Evolutionary conservation across 2,329 filamentous ascomycete genomes (phyloP).

Genomic region (Volutella citrinella): DNA sequence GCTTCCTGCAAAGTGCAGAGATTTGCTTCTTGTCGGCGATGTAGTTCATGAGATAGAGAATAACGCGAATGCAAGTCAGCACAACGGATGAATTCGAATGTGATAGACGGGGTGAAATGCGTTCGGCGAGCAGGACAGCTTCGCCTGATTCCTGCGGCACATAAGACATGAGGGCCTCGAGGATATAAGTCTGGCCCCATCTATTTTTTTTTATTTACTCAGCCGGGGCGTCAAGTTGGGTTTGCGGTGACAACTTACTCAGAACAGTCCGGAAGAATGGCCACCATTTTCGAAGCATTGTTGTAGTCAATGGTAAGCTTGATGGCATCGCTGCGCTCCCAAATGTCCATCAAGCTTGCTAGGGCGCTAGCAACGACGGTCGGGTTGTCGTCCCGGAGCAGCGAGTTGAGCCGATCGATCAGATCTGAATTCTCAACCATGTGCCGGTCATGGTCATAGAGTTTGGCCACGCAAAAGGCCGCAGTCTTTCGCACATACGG

Average conservation of each 20-base stretch:
- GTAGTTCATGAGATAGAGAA: slow-evolving; percentile 98
- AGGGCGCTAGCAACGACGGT: slow-evolving; percentile 95
- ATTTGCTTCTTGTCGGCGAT: slow-evolving; percentile 90
- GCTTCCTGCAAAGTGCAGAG: slow-evolving; percentile 80
- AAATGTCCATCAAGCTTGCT: slow-evolving; percentile 92
- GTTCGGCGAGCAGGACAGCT: slow-evolving; percentile 84
- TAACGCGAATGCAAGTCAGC: slow-evolving; percentile 91
- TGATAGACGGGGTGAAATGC: slow-evolving; percentile 91
- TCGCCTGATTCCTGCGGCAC: slow-evolving; percentile 89
- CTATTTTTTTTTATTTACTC: slow-evolving; percentile 40
- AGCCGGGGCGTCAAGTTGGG: background rate
- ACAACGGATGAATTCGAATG: slow-evolving; percentile 97
- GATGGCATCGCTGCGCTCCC: slow-evolving; percentile 96
- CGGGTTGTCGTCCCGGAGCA: slow-evolving; percentile 93
- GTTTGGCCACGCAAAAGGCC: slow-evolving; percentile 92
- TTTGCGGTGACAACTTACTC: slow-evolving; percentile 61
- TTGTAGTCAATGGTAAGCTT: slow-evolving; percentile 97
- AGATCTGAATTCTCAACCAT: slow-evolving; percentile 89
- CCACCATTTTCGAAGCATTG: slow-evolving; percentile 97
- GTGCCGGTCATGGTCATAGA: slow-evolving; percentile 92
- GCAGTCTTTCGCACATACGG: slow-evolving; percentile 98
- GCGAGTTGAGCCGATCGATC: slow-evolving; percentile 84
- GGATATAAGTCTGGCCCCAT: slow-evolving; percentile 98
- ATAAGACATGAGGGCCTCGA: slow-evolving; percentile 97
- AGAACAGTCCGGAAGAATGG: slow-evolving; percentile 93